These are phyloP conservation scores for Pseudohalonectria lignicola DNA, from an alignment of 2,329 filamentous ascomycete species.

Conservation along the genomic window DNA sequence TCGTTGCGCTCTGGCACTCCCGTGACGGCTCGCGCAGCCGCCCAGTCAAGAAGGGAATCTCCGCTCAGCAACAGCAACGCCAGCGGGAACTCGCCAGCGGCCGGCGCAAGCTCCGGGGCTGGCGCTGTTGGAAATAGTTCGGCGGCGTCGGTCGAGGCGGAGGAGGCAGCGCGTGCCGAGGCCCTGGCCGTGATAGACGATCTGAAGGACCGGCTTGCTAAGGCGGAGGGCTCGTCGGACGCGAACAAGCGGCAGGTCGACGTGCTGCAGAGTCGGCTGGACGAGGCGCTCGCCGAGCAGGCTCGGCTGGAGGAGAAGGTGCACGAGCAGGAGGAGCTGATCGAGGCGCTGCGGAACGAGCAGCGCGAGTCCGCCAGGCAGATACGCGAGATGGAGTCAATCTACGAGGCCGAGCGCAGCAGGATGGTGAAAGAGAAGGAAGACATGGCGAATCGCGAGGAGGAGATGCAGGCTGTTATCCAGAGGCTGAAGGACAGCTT, in stretches of 20 bases:
- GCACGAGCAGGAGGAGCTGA: constrained; percentile 76
- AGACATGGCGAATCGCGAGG: constrained; percentile 70
- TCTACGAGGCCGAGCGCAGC: constrained; percentile 83
- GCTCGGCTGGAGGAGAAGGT: constrained; percentile 76
- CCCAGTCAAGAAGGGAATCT: constrained; percentile 42
- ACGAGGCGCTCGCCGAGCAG: constrained; percentile 77
- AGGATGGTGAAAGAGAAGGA: constrained; percentile 88
- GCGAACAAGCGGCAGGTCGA: constrained; percentile 76
- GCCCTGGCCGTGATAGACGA: constrained; percentile 72
- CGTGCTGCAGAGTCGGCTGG: constrained; percentile 73
- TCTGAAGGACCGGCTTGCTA: constrained; percentile 69
- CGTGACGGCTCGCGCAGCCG: constrained; percentile 63
- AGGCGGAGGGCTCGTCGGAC: constrained; percentile 67
- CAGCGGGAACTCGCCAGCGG: constrained; percentile 10
- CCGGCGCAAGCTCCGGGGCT: constrained; percentile 20
- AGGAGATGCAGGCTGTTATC: constrained; percentile 83
- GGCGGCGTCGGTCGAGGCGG: constrained; percentile 30
- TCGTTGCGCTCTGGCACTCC: constrained; percentile 56
- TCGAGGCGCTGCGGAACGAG: constrained; percentile 72
- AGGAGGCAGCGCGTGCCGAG: constrained; percentile 69
- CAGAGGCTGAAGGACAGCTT: constrained; percentile 85
- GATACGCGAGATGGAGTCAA: constrained; percentile 82
- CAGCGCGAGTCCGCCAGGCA: constrained; percentile 75
- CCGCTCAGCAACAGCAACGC: constrained; percentile 21
- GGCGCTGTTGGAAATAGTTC: too few relatives aligned